Evolutionary conservation across 2,329 filamentous ascomycete species (phyloP).

Genomic region (Cercospora zeae-maydis): DNA sequence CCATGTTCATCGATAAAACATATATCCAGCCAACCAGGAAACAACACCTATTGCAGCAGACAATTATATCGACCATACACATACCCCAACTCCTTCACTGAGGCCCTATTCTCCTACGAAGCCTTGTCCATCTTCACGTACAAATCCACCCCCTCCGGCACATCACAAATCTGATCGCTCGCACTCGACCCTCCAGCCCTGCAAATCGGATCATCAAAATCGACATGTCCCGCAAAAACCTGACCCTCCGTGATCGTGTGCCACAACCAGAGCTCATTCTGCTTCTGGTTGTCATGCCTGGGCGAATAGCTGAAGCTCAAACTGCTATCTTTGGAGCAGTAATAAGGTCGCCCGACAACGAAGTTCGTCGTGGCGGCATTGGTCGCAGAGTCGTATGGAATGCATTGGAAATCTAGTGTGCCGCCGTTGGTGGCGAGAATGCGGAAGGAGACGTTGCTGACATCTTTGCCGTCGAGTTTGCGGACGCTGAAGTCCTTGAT

Average conservation of each 20-base stretch:
- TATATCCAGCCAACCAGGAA: no score
- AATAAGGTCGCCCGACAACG: constrained; percentile 14
- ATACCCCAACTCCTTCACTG: no score
- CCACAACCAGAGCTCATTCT: constrained; percentile 16
- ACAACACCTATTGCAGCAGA: no score
- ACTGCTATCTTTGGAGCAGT: constrained; percentile 13
- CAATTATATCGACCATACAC: no score
- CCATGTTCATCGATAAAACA: no score
- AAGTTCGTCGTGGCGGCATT: constrained; percentile 1
- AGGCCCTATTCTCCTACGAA: not conserved
- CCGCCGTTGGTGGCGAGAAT: constrained; percentile 20
- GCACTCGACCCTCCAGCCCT: not conserved
- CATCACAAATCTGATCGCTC: constrained; percentile 5
- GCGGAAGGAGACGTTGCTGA: constrained; percentile 19
- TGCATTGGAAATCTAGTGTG: constrained; percentile 16
- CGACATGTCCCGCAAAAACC: not conserved
- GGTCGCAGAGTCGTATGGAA: constrained; percentile 8
- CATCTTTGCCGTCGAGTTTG: constrained; percentile 14
- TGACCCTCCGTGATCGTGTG: constrained; percentile 10
- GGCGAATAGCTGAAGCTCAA: constrained; percentile 15
- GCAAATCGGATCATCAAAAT: constrained; percentile 12
- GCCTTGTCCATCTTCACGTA: not conserved
- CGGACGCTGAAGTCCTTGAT: constrained; percentile 18
- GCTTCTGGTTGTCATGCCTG: not conserved
- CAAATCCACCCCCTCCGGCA: constrained; percentile 7